A percentile compares a stretch with the other conserved stretches of the same genome.
phyloP scores from a whole-genome alignment of 148 eudicot genomes.

The Heliamphora exappendiculata region DNA sequence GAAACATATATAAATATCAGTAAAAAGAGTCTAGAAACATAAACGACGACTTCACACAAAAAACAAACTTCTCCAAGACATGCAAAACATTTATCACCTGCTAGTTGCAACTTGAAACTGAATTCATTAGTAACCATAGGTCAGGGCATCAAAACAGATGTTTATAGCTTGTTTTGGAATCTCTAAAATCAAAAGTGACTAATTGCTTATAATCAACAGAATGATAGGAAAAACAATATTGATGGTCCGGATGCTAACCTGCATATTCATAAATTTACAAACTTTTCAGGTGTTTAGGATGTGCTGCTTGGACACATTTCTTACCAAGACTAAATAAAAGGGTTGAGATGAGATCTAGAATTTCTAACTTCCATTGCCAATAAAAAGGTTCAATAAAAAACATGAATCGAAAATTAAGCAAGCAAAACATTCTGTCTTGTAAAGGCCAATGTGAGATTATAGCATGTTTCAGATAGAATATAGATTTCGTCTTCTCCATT shows the following conservation, averaged over 20 bases:
- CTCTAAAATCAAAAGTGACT: neutral
- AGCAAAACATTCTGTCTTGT: neutral
- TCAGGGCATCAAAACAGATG: neutral
- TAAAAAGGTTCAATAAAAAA: neutral
- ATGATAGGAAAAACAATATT: neutral
- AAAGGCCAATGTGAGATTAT: neutral
- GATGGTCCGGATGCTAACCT: neutral
- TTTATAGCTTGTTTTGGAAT: neutral
- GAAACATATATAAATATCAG: neutral
- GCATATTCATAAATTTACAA: neutral
- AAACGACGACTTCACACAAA: neutral
- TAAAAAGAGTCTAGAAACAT: neutral
- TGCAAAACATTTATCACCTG: neutral
- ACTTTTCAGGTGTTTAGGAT: neutral
- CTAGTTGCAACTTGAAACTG: constrained; percentile 3
- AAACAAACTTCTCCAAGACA: neutral
- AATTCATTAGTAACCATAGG: neutral
- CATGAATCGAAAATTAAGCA: neutral
- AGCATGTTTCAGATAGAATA: neutral
- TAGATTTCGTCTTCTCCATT: too few species aligned
- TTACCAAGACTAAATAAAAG: neutral
- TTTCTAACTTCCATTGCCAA: neutral
- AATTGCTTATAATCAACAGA: neutral
- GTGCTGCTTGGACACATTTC: neutral
- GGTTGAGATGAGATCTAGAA: neutral